These are phyloP conservation scores for Rhodamnia argentea DNA, from an alignment of 345 rosid species.

Conservation along the genomic window DNA sequence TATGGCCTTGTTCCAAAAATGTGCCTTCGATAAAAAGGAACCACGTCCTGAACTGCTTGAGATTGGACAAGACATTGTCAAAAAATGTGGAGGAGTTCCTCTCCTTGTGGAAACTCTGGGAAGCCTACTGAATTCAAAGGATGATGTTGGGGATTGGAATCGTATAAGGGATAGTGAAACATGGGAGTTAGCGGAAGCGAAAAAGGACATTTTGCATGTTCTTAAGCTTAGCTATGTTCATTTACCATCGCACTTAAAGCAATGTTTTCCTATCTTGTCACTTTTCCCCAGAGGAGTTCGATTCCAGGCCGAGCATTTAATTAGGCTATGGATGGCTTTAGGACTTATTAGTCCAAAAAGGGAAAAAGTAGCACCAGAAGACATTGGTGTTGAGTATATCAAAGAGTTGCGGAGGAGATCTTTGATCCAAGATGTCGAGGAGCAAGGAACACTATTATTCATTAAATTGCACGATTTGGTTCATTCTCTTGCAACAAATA, in stretches of 20 bases:
- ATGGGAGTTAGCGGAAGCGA: background rate
- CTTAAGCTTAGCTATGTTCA: background rate
- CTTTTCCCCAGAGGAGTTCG: background rate
- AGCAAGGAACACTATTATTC: accelerated
- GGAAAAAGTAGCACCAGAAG: background rate
- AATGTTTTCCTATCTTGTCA: background rate
- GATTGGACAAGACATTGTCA: background rate
- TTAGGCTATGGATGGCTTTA: background rate
- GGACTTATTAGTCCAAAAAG: background rate
- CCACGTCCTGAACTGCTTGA: background rate
- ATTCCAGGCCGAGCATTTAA: accelerated
- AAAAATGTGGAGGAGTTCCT: background rate
- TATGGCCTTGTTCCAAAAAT: background rate
- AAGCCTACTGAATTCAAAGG: background rate
- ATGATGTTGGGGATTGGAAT: background rate
- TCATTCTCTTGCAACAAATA: background rate
- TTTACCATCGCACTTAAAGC: background rate
- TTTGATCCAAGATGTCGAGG: background rate
- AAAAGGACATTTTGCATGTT: background rate
- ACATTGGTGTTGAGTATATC: background rate
- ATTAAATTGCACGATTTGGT: background rate
- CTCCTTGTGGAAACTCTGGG: background rate
- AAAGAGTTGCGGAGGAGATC: background rate
- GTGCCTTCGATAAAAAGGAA: background rate
- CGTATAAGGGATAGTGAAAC: background rate